Conservation (phyloP, 1,284 basidiomycete species). For the Ustilago lituana region DNA sequence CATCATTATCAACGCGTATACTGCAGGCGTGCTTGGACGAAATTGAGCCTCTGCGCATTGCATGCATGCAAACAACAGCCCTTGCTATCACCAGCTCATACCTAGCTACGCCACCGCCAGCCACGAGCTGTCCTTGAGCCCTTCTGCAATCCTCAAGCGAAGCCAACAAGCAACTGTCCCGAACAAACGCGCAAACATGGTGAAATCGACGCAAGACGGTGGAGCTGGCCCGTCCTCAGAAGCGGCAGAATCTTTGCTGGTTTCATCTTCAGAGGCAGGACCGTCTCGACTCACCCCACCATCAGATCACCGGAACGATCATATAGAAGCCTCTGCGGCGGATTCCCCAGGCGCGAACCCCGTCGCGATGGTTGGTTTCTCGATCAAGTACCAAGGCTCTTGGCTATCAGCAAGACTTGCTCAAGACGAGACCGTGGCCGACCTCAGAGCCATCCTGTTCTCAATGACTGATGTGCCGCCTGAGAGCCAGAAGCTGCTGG, state of each 20-base stretch:
- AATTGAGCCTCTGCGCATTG: too few relatives aligned
- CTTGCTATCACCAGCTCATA: too few relatives aligned
- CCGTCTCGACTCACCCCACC: conserved; percentile 18
- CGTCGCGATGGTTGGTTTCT: conserved; percentile 34
- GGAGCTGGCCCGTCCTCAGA: neutral
- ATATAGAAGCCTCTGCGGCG: neutral
- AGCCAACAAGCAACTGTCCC: neutral
- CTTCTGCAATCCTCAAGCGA: conserved; percentile 1
- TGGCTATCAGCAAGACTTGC: conserved; percentile 37
- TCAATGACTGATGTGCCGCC: conserved; percentile 81
- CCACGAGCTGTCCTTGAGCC: conserved; percentile 2
- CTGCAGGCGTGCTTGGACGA: too few relatives aligned
- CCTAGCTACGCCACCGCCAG: too few relatives aligned
- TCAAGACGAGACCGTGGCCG: conserved; percentile 56
- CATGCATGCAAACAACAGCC: too few relatives aligned
- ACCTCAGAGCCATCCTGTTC: conserved; percentile 70
- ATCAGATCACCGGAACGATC: conserved; percentile 1
- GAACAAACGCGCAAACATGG: conserved; percentile 8
- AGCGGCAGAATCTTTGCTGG: neutral
- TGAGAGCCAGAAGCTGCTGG: conserved; percentile 87
- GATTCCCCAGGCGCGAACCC: neutral
- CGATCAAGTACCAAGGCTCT: conserved; percentile 47
- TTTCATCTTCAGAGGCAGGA: conserved; percentile 15
- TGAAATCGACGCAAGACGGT: neutral
- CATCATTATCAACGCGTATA: too few relatives aligned